Conservation (phyloP, 345 rosid genomes). For the Balakata baccata region DNA sequence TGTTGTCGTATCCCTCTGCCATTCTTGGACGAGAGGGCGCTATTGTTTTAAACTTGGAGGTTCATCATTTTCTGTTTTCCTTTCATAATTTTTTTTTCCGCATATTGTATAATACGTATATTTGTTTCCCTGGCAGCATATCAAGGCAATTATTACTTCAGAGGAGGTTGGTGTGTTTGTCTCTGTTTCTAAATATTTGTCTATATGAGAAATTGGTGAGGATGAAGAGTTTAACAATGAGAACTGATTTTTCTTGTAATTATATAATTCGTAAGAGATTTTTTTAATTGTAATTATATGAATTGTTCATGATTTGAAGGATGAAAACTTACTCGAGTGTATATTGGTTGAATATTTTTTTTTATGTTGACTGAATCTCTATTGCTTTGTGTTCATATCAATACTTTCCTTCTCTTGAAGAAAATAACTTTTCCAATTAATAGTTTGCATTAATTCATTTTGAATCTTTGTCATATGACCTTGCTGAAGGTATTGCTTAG, state of each 20-base stretch:
- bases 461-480: not conserved
- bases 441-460: too few species aligned
- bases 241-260: not conserved
- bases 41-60: conserved; percentile 94
- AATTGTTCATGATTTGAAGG: not conserved
- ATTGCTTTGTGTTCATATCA: not conserved
- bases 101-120: not conserved
- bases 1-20: conserved; percentile 87
- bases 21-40: conserved; percentile 96
- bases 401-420: not conserved
- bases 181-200: not conserved
- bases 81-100: not conserved
- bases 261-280: not conserved
- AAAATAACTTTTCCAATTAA: not conserved
- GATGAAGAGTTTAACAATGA: not conserved
- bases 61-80: conserved; percentile 1
- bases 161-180: conserved; percentile 64
- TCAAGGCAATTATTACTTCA: conserved; percentile 90
- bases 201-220: too few species aligned
- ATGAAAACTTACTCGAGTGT: not conserved
- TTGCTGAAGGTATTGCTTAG: conserved; percentile 69
- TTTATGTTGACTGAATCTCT: not conserved
- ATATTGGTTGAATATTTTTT: not conserved
- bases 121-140: conserved; percentile 52
- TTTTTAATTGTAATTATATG: too few species aligned